Base-by-base conservation (phyloP, 1,139 yeast genomes). In the Suhomyces terraborum region DNA sequence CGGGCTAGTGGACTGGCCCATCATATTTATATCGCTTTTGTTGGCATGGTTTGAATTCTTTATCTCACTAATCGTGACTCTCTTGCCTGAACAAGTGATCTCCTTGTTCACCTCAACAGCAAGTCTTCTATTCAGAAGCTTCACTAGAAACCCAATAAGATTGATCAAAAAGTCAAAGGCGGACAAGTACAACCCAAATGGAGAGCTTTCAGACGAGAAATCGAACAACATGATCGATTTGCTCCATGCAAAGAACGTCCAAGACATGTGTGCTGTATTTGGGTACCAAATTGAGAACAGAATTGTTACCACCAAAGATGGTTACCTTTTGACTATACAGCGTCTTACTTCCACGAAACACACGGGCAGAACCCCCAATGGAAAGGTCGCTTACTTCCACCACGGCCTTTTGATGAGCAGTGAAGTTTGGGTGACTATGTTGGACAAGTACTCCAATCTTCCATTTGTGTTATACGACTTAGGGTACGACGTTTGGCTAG, bases 401-500 rank as follows among this genome's bases (percentile, higher is more conserved):
- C 98, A 91, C 59, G 98, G 98, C 0, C 69, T 91, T 42, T 72
- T 91, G 50, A 91, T 91, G 97, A 82, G 84, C 57, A 82, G 94
- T 38, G 98, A 91, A 55, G 78, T 91, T 7, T 88, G 96, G 97
- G 80, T 86, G 33, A 79, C 93, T 22, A 82, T 80, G 77, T 59
- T 81, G 25, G 78, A 82, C 12, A 77, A 80, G 32, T 58, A 77
- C 29, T 71, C 75, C 38, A 86, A 87, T 54, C 62, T 91, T 40
- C 96, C 98, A 0, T 84, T 86, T 55, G 68, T 79, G 2, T 69
- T 91, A 34, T 87, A 84, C 42, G 91, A 87, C 48, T 60, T 81
- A 46, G 96, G 96, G 3, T 88, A 82, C 59, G 96, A 88, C 56
- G 95, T 88, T n/a, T 88, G 94, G 91, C 65, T 88, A 49, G 96